Evolutionary conservation across 495 filamentous ascomycete species (phyloP), one percentile per base, ranked within the genome.

Genomic region (Cudoniella acicularis): DNA sequence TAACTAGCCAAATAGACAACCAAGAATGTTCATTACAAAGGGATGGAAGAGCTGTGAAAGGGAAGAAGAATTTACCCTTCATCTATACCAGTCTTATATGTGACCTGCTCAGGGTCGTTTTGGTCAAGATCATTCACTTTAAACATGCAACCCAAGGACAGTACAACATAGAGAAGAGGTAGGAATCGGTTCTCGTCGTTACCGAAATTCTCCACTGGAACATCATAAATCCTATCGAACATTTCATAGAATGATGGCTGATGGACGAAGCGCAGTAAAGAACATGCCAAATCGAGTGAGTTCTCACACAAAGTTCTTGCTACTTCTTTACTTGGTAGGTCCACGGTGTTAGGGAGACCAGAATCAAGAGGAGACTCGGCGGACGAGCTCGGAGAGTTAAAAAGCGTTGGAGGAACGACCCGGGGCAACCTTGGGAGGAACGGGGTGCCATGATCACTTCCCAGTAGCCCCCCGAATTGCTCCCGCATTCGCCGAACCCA

Each of bases 71-170:
- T 75, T 68, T 79, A 92, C 88, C 91, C 91, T 85, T 92, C 84
- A 54, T 90, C 87, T 52, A 91, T 87, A 9, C 87, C 84, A 49
- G 77, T 73, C 68, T 89, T 86, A 67, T 92, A 91, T 1, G 74
- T 70, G 21, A 71, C 60, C 1, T 68, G 57, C 1, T 64, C 54
- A 9, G 72, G 50, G 51, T 83, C 77, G 1, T 79, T 71, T 55
- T 56, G 60, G 24, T 82, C 74, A 20, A 78, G 79, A 43, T 78
- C 79, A 22, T 56, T 40, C 1, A 49, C 50, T 41, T 60, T 47
- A 22, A 96, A 98, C 69, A 98, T 80, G 67, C 88, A 91, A 1
- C 94, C 94, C 13, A 98, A 81, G 1, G 91, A 89, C 65, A 98
- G 79, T 3, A 87, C 88, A 45, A 86, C 81, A 67, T 96, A 96